A percentile compares a stretch with the other conserved stretches of the same genome.
Conservation (phyloP, 176 grass and related monocot genomes). For the Cymbopogon citratus region DNA sequence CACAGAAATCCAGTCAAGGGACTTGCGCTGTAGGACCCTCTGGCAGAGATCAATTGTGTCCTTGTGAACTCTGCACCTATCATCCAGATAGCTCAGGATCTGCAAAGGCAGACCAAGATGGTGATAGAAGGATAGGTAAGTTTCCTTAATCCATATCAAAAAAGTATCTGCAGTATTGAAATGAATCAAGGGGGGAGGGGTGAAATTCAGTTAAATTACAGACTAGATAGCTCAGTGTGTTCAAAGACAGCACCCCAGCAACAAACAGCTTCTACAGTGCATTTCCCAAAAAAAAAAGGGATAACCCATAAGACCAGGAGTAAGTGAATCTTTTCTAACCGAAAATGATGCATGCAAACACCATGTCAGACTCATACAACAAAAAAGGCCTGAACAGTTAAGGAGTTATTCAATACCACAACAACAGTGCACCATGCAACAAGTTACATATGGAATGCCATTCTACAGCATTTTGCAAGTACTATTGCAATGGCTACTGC, state of each 20-base stretch:
- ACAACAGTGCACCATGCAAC: background rate
- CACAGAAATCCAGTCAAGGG: conserved; percentile 48
- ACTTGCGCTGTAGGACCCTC: conserved; percentile 43
- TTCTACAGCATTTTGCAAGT: background rate
- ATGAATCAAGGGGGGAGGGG: background rate
- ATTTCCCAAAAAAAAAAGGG: background rate
- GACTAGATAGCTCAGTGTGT: background rate
- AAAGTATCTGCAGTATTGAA: background rate
- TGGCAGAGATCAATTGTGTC: conserved; percentile 69
- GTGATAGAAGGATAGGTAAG: background rate
- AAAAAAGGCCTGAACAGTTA: background rate
- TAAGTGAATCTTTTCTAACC: background rate
- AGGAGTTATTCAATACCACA: background rate
- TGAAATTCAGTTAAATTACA: background rate
- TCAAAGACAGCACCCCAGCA: background rate
- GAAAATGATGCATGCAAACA: background rate
- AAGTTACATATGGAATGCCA: background rate
- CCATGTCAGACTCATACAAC: background rate
- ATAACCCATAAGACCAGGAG: background rate
- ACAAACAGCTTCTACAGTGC: background rate
- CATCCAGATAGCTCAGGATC: conserved; percentile 71
- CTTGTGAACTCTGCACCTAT: conserved; percentile 74
- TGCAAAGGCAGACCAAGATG: conserved; percentile 22
- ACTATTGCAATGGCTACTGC: background rate
- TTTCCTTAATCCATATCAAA: background rate